Evolutionary conservation across 352 stramenopile species (phyloP), one percentile per base, ranked within the genome.

Genomic region (Phytophthora colocasiae): DNA sequence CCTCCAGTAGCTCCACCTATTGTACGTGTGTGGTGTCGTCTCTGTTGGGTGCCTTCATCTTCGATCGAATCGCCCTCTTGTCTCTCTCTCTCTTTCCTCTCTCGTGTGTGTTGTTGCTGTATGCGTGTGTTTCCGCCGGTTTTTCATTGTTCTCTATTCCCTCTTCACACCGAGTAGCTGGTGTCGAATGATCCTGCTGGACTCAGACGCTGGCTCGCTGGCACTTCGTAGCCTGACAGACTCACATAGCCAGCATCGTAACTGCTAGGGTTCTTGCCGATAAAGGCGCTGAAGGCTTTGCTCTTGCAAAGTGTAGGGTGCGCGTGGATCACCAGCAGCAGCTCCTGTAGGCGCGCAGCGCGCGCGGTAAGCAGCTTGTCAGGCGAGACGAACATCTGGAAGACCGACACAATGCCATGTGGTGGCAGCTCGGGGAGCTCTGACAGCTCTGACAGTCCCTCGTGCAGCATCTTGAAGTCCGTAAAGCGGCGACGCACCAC

Each of bases 391-490:
- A 88, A 82, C 57, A 92, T 67, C 72, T 92, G 81, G 53, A 92
- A 71, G 11, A 90, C 75, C 26, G 83, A 92, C 56, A 79, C 71
- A 43, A 92, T 61, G 26, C 83, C 83, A 70, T 92, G 83, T 65
- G 81, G 56, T 19, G 83, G 83, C 53, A 92, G 70, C 65, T 81
- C 52, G 4, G 83, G 83, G 4, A 77, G 55, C 34, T 72, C 55
- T 3, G 45, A 71, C 26, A 86, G 61, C 19, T 69, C 43, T 22
- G 81, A 78, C 43, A 92, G 67, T 0, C 77, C 76, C 15, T 89
- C 81, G 60, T 92, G 62, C 38, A 92, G 79, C 57, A 88, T 51
- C 48, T 87, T 87, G 55, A 92, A 92, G 62, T 92, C 83, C 17
- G 77, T 88, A 59, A 92, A 92, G 44, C 83, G 83, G n/a, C 83